These are phyloP conservation scores for Picochlorum costavermella DNA, from an alignment of 139 green algal genomes.

Conservation along the genomic window DNA sequence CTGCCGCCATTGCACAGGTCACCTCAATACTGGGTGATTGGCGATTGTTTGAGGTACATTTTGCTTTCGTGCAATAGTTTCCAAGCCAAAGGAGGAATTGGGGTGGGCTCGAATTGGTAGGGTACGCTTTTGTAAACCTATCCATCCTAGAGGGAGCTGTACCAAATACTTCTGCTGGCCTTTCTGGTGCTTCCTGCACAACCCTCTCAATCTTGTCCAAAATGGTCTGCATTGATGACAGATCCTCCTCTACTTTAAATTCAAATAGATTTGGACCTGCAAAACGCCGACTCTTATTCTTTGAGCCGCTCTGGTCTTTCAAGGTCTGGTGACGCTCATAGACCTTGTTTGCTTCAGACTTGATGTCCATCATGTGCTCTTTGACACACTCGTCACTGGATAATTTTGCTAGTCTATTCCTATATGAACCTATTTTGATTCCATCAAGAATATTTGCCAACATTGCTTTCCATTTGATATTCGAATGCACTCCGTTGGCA, in stretches of 20 bases:
- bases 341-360: background rate
- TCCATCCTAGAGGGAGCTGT: background rate
- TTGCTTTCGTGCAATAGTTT: too few species aligned
- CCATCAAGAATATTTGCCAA: background rate
- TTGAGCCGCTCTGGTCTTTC: background rate
- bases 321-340: background rate
- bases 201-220: conserved; percentile 1
- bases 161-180: background rate
- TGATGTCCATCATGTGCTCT: background rate
- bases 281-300: background rate
- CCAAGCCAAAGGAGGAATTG: too few species aligned
- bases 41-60: too few species aligned
- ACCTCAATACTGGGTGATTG: too few species aligned
- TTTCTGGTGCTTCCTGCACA: background rate
- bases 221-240: background rate
- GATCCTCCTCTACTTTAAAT: background rate
- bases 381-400: background rate
- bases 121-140: too few species aligned
- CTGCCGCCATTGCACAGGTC: too few species aligned
- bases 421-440: background rate
- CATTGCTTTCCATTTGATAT: too few species aligned
- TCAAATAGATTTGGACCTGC: background rate
- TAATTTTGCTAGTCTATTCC: background rate
- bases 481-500: too few species aligned
- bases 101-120: too few species aligned